Conservation (phyloP, 2,329 filamentous ascomycete genomes). For the Aspergillus luchuensis region DNA sequence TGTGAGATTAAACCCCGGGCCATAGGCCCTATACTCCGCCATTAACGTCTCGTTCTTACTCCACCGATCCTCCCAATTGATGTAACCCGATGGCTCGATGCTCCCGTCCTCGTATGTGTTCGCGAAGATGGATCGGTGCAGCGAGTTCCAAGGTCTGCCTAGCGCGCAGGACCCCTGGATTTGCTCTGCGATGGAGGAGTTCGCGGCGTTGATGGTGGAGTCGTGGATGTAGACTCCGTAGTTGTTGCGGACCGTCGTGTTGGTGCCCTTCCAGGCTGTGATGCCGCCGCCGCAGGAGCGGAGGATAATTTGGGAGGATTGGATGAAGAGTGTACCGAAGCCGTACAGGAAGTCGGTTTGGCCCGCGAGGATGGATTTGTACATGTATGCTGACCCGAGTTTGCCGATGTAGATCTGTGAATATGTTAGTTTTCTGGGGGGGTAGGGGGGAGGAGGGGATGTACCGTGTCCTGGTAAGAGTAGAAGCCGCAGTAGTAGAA, state of each 20-base stretch:
- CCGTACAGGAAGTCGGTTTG: constrained; percentile 71
- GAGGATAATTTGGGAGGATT: constrained; percentile 56
- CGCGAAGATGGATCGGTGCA: constrained; percentile 61
- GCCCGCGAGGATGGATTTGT: constrained; percentile 61
- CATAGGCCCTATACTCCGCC: constrained; percentile 57
- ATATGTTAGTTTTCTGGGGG: no score
- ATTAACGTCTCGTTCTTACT: constrained; percentile 53
- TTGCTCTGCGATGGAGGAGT: constrained; percentile 44
- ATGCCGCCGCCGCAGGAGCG: constrained; percentile 67
- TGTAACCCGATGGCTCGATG: constrained; percentile 58
- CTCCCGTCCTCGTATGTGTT: constrained; percentile 58
- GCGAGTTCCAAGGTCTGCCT: constrained; percentile 64
- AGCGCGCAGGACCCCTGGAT: constrained; percentile 56
- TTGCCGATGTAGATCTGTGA: constrained; percentile 63
- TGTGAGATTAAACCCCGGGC: constrained; percentile 57
- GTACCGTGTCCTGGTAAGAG: constrained; percentile 67
- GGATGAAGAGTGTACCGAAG: constrained; percentile 66
- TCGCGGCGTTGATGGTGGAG: constrained; percentile 58
- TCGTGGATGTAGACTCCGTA: constrained; percentile 67
- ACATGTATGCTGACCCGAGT: constrained; percentile 66
- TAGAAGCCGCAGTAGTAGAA: constrained; percentile 69
- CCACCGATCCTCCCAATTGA: constrained; percentile 48
- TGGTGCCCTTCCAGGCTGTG: constrained; percentile 69
- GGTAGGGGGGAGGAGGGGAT: neutral
- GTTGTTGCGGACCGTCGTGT: constrained; percentile 67